Base-by-base conservation (phyloP, 495 filamentous ascomycete genomes). In the Durotheca rogersii region DNA sequence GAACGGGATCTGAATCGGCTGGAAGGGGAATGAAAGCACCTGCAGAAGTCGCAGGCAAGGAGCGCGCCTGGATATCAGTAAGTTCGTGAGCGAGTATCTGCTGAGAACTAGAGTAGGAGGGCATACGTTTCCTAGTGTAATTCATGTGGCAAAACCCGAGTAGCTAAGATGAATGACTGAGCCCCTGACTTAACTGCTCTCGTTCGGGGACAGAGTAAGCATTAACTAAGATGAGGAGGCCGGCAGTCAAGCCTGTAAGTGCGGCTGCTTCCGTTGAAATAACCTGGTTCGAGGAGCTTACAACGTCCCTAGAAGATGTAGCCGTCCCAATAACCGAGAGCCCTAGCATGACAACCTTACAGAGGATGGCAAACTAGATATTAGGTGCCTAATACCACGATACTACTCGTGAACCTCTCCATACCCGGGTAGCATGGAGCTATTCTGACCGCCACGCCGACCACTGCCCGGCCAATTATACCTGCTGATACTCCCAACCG, bases 1-100 rank as follows among this genome's bases (percentile, higher is more conserved):
- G 34, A 27, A 33, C 32, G 7, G 30, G 23, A 11, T 49, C 31
- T 30, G 43, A 39, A 27, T 29, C 12, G 38, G 32, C 7, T 18
- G 32, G 21, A 36, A 40, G 31, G n/a, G n/a, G 15, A 29, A 29
- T 39, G 27, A 17, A 30, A 31, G 41, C 56, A 53, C 61, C 61
- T 60, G 55, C 62, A 64, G 50, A 67, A 67, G 44, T 67, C 64
- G 56, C 64, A 67, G 35, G 64, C 64, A 55, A 67, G 58, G 32
- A 67, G 62, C 41, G 62, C 64, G 35, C 64, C 64, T 67, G 17
- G 23, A 23, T 14, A 30, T 45, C 39, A 41, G 53, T 47, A 56
- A 56, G 51, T 54, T 58, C 11, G 33, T 46, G 38, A 16, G 12
- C 36, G 35, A 35, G n/a, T 11, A 41, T 10, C 11, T 29, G 33